These are phyloP conservation scores for Coemansia sp. DNA, from an alignment of 192 early-diverging fungal species.

Conservation along the genomic window DNA sequence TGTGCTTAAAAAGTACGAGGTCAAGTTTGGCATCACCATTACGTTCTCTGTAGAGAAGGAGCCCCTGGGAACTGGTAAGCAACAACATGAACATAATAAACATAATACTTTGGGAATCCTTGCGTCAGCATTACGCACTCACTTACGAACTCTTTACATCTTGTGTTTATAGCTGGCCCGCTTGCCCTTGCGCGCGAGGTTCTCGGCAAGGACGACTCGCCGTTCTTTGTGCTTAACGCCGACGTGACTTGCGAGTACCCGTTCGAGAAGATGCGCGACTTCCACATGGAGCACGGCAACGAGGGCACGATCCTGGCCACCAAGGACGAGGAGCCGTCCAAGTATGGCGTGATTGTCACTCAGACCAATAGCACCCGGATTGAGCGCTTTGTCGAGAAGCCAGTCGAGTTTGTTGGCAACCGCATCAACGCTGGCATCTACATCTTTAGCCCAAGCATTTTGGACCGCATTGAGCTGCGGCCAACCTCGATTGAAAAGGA, in stretches of 20 bases:
- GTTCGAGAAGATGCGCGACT: conserved; percentile 84
- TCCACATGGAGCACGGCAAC: conserved; percentile 87
- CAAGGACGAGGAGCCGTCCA: conserved; percentile 96
- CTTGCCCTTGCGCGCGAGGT: conserved; percentile 92
- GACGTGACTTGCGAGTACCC: conserved; percentile 99
- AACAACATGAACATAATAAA: not conserved
- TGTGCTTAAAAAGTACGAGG: conserved; percentile 92
- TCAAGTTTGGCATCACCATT: conserved; percentile 88
- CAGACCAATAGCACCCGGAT: conserved; percentile 73
- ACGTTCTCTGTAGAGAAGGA: conserved; percentile 97
- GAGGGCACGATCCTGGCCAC: conserved; percentile 98
- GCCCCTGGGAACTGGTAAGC: conserved; percentile 83
- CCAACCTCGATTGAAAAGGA: conserved; percentile 99
- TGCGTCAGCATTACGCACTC: too few relatives aligned
- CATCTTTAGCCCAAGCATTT: conserved; percentile 90
- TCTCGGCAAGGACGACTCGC: conserved; percentile 86
- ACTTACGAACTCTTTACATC: not conserved
- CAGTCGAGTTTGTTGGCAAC: conserved; percentile 91
- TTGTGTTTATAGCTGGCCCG: conserved; percentile 70
- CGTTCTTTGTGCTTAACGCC: conserved; percentile 99
- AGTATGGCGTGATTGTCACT: conserved; percentile 97
- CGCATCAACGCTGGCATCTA: conserved; percentile 99
- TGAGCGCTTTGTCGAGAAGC: conserved; percentile 98
- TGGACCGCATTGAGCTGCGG: conserved; percentile 90
- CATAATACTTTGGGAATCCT: too few relatives aligned